Evolutionary conservation across 2,329 filamentous ascomycete genomes (phyloP), one percentile per base, ranked within the genome.

Genomic region (Dryadomyces quercivorus): DNA sequence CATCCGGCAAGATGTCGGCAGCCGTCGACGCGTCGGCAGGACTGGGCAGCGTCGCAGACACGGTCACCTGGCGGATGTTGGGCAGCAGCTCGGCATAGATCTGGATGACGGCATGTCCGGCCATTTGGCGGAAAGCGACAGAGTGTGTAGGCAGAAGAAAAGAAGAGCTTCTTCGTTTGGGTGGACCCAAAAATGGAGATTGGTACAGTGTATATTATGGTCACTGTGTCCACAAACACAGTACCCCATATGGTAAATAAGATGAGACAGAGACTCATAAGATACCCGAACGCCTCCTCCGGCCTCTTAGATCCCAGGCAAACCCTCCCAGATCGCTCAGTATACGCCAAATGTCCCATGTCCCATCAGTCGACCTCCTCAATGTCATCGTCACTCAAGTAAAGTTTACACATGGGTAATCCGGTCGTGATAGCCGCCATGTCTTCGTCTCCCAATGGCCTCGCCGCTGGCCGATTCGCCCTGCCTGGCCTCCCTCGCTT

Each of bases 341-440:
- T 18, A 26, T 44, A 34, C 21, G 38, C 50, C 18, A 31, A 31
- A 20, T 34, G 13, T 50, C 26, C 16, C 18, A 42, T 16, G 20
- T 9, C 26, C 8, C 36, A 4, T 50, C 21, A 58, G 40, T 59
- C 57, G 5, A 78, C 72, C 62, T 91, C 87, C 66, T 90, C 86
- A 64, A 93, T 92, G 71, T 93, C 88, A 69, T 93, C 88, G 63
- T 93, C 88, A 61, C 84, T 88, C 44, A 92, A 69, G 47, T 88
- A 79, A 59, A 91, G 69, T 62, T 84, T 86, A 65, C 83, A 80
- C 58, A 82, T 76, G 45, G 75, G 70, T 59, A 77, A 64, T 8
- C 59, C 56, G 5, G 26, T 40, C 40, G 51, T 21, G 31, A 72
- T 68, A 2, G 69, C 68, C 47, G 71, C 64, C 10, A 64, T 58